Evolutionary conservation across 2,329 filamentous ascomycete species (phyloP), one percentile per base, ranked within the genome.

Genomic region (Microsporum audouinii): DNA sequence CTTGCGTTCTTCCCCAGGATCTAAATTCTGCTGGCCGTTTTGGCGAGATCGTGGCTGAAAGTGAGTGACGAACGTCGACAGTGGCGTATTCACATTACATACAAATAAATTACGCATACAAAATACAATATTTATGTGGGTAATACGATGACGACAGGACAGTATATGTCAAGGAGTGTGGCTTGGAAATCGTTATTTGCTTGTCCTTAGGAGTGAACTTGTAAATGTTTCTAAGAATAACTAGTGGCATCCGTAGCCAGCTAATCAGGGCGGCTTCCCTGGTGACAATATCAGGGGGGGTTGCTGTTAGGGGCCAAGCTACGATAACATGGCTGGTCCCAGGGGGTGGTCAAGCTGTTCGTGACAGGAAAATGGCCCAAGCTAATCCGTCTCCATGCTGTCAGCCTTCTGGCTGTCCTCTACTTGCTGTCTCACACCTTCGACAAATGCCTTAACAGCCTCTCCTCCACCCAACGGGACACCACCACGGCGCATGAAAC

Each of bases 361-460:
- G 31, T 38, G 12, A 36, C 5, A n/a, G 10, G 55, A 31, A 7
- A 8, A 7, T 5, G 14, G 8, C 17, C 12, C 36, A 56, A 31
- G 41, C 55, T 62, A 75, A 66, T 77, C 74, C 38, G 74, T 76
- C 51, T 78, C 75, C 77, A 79, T 79, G 53, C 66, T 67, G 62
- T 74, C 71, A 56, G 65, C 68, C 59, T 67, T 66, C 14, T 55
- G 49, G 63, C 71, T 68, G 55, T 71, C 66, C 41, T 65, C 61
- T 0, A 91, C 87, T 4, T 84, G 86, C 76, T 84, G 87, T 80
- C 88, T 94, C 56, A 96, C 86, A 2, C 92, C 94, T 61, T 95
- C 84, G 27, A 99, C 81, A 74, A 99, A 99, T 2, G 88, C 89
- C 76, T 95, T 87, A 1, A 99, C 86, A 10, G 92, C 92, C 68